Base-by-base conservation (phyloP, 2,329 filamentous ascomycete genomes). In the Dothiorella sarmentorum region DNA sequence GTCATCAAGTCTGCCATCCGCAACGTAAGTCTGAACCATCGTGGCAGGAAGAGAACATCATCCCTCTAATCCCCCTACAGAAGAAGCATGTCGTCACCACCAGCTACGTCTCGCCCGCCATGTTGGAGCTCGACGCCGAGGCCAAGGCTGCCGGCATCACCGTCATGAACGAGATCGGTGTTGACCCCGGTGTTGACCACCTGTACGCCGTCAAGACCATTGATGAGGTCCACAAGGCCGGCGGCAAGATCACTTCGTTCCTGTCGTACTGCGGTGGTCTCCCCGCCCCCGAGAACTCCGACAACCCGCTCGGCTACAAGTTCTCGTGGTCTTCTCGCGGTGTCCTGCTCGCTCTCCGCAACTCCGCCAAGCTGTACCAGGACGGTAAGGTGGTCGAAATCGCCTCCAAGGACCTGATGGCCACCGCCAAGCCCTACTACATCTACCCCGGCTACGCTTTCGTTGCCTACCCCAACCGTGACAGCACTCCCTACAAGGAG, bases 1-100 rank as follows among this genome's bases (percentile, higher is more conserved):
- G 91, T 97, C 68, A 95, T 97, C 84, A 93, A 96, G 83, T 86
- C 88, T 33, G 93, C 91, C 63, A 97, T 97, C 77, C 85, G 87
- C 69, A 84, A 87, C 69, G 56, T 58, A 44, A 58, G 56, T 58
- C 33, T 2, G 4, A 4, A 7, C 9, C 13, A 11, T n/a, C 18
- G 13, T 17, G 10, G 11, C n/a, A n/a, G 11, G 5, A 11, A 29
- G 11, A 24, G 11, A 9, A 20, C 33, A 43, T 7, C 2, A 9
- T 4, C n/a, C 13, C 13, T 44, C 56, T 58, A 33, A 58, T 26
- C 22, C 15, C 37, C 56, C n/a, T 26, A 44, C 20, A 58, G 56
- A 97, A 96, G 89, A 96, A 93, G 83, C 80, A 97, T 79, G 91
- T 97, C 61, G 92, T 97, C 70, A 97, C 93, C 60, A 97, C 93